A percentile compares a stretch with the other conserved stretches of the same genome.
Evolutionary conservation across 805 yeast genomes (phyloP).

Genomic region (Candida rishiriensis): DNA sequence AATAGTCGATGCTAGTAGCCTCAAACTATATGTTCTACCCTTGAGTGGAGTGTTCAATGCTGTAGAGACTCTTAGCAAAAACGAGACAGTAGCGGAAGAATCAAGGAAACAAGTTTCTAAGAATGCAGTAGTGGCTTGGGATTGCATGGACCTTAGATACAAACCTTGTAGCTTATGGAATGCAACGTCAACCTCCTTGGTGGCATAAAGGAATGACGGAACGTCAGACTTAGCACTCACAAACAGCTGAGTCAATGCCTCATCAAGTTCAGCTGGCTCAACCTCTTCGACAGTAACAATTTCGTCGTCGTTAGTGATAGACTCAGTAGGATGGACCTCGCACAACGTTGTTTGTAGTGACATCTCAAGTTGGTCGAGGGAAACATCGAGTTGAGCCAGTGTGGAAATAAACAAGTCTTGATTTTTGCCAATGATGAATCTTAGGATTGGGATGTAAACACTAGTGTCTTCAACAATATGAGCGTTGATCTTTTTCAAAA

Average conservation of each 20-base stretch:
- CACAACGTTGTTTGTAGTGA: constrained; percentile 60
- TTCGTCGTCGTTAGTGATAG: constrained; percentile 25
- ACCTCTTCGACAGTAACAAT: constrained; percentile 25
- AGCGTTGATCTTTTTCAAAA: constrained; percentile 14
- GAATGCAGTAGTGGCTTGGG: constrained; percentile 12
- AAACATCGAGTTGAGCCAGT: constrained; percentile 31
- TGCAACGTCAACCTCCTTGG: constrained; percentile 30
- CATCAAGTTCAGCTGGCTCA: constrained; percentile 19
- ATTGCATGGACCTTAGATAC: constrained; percentile 40
- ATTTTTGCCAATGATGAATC: constrained; percentile 33
- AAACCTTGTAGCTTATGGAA: constrained; percentile 39
- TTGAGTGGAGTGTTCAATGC: constrained; percentile 57
- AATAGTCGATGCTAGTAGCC: constrained; percentile 33
- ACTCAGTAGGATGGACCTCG: constrained; percentile 20
- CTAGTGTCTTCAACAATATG: constrained; percentile 10
- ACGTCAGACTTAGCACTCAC: constrained; percentile 10
- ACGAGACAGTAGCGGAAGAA: constrained; percentile 42
- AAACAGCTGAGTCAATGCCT: constrained; percentile 15
- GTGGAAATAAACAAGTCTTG: constrained; percentile 36
- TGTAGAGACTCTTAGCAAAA: constrained; percentile 51
- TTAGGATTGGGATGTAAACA: constrained; percentile 31
- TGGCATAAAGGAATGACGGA: constrained; percentile 33
- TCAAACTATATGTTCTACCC: constrained; percentile 48
- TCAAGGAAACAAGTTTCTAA: constrained; percentile 16
- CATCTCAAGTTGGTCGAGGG: constrained; percentile 53